Evolutionary conservation across 2,329 filamentous ascomycete genomes (phyloP), one percentile per base, ranked within the genome.

Genomic region (Colletotrichum destructivum): DNA sequence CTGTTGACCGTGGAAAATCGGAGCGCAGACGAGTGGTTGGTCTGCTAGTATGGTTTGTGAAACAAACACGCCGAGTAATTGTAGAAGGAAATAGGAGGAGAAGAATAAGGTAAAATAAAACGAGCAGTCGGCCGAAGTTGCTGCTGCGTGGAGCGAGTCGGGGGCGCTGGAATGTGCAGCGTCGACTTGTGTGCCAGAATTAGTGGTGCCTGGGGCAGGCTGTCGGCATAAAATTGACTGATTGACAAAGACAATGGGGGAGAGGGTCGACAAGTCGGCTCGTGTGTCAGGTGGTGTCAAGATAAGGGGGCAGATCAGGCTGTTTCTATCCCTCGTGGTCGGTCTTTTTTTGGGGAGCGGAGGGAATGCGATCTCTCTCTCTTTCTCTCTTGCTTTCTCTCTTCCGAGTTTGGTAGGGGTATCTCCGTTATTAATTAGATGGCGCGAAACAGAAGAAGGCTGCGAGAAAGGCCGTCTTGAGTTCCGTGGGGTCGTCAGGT

Each of bases 201-300:
- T 71, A 71, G 47, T 47, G 40, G 51, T 71, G 69, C 52, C 46
- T 59, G 40, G 40, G 57, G 56, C 40, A 62, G 64, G 35, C 68
- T 49, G 57, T 38, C 26, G 69, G 65, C 65, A 62, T 57, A 59
- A n/a, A 71, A 23, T 68, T 21, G 64, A 68, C 57, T 68, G 64
- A 54, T 59, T 71, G 69, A 60, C 64, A 71, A 47, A 63, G 51
- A 71, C 52, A 57, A 62, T 63, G 61, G 49, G 61, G 54, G 15
- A 44, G 35, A 9, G 54, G 55, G 62, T 69, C 52, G 65, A 60
- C 49, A 60, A 64, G 63, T 55, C 57, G 68, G 56, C 57, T 62
- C 46, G 42, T 60, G 69, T 71, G 65, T 71, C 69, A 71, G 69
- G 59, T 63, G 59, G 59, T 71, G 65, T 63, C 46, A 46, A 71